Evolutionary conservation across 805 yeast genomes (phyloP), one percentile per base, ranked within the genome.

Genomic region (Hanseniaspora hatyaiensis): DNA sequence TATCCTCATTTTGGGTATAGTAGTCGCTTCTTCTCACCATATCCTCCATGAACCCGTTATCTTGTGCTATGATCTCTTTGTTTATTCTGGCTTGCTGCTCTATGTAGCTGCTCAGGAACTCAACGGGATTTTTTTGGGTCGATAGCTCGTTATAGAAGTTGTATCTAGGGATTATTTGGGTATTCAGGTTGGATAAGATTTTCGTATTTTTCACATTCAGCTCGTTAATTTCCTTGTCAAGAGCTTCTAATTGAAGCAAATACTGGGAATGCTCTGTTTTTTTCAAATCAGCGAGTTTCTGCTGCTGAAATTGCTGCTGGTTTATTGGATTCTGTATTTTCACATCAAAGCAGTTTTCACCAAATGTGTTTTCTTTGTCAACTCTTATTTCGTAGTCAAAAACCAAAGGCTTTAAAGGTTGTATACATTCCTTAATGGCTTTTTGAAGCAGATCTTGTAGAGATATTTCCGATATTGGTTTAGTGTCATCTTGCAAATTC

Each of bases 21-120:
- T 81, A 92, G 15, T 78, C 77, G 3, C 95, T 77, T 57, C 82
- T 75, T 66, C 98, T 77, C 4, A 86, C 95, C 18, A 75, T 70
- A 59, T 88, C 96, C 65, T 89, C 96, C 59, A 79, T 80, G 64
- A 79, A 82, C 8, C 88, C 89, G 56, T 83, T 92, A 56, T 92
- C 97, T 54, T 95, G 87, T 51, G 86, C 75, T 53, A 92, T 70
- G 12, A 89, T 82, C 65, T 82, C 87, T 58, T 92, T 71, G 40
- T 89, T 83, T 51, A 86, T 84, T 13, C 86, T 71, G 62, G 92
- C 94, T 37, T 86, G 80, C 8, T 43, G 38, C 37, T 78, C 81
- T 52, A 79, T 69, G 74, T 95, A 83, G 44, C 76, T 72, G 48
- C 79, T 70, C 54, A 92, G 65, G 56, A 86, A 84, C 20, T 71